Evolutionary conservation across 768 basidiomycete species (phyloP).

Genomic region (Dacryopinax spathularia): DNA sequence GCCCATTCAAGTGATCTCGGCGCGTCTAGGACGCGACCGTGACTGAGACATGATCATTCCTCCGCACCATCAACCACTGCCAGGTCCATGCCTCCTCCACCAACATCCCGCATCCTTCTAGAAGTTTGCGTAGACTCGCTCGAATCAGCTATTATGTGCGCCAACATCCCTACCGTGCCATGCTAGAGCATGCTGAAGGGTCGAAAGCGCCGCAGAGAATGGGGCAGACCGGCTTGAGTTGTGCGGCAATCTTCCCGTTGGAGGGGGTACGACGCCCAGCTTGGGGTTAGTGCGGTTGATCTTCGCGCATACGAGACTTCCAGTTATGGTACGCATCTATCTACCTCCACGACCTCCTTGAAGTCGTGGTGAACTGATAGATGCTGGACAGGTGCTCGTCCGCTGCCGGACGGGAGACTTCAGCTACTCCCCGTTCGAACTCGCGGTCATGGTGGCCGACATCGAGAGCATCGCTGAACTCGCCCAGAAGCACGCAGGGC

Average conservation of each 20-base stretch:
- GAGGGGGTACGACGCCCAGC: slow-evolving; percentile 73
- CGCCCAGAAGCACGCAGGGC: slow-evolving; percentile 28
- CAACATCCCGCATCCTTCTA: slow-evolving; percentile 28
- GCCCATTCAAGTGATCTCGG: too few relatives aligned
- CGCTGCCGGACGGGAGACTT: slow-evolving; percentile 72
- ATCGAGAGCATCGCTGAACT: slow-evolving; percentile 38
- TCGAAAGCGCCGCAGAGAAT: slow-evolving; percentile 46
- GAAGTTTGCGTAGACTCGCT: slow-evolving; percentile 71
- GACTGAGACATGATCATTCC: too few relatives aligned
- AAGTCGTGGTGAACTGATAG: not conserved
- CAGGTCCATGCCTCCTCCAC: not conserved
- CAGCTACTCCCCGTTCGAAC: slow-evolving; percentile 49
- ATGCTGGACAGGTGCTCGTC: slow-evolving; percentile 48
- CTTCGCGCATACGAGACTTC: slow-evolving; percentile 29
- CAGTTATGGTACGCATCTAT: slow-evolving; percentile 45
- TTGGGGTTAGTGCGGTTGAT: slow-evolving; percentile 55
- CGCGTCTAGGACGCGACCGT: too few relatives aligned
- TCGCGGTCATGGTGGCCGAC: slow-evolving; percentile 64
- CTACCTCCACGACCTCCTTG: not conserved
- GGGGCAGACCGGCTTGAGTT: slow-evolving; percentile 68
- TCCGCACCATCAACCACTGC: too few relatives aligned
- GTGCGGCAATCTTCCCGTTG: slow-evolving; percentile 52
- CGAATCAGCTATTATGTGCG: slow-evolving; percentile 52
- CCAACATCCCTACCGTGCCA: slow-evolving; percentile 11
- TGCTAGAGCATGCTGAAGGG: not conserved